phyloP scores from a whole-genome alignment of 2,329 filamentous ascomycete genomes.

The Aureobasidium subglaciale region DNA sequence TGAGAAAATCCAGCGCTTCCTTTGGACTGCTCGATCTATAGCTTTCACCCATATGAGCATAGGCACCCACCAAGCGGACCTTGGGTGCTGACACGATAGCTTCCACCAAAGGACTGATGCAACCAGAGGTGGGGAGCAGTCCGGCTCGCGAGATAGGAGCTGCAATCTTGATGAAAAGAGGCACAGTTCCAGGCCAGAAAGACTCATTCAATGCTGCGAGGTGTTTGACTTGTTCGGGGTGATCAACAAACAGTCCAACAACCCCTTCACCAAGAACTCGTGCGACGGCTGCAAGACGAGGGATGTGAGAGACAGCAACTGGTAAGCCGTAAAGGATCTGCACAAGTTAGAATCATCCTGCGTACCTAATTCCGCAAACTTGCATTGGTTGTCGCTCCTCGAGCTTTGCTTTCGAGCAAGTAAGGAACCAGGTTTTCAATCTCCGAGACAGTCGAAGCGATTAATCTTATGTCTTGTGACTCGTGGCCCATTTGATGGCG shows the following conservation, averaged over 20 bases:
- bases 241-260: conserved; percentile 63
- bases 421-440: conserved; percentile 59
- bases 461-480: conserved; percentile 49
- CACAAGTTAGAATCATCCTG: not conserved
- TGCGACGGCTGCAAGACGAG: conserved; percentile 53
- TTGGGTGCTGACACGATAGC: conserved; percentile 40
- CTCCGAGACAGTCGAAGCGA: conserved; percentile 69
- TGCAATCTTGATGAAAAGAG: conserved; percentile 67
- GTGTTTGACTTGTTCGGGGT: conserved; percentile 52
- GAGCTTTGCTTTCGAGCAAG: conserved; percentile 49
- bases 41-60: conserved; percentile 66
- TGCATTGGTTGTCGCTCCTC: conserved; percentile 54
- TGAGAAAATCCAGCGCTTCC: conserved; percentile 54
- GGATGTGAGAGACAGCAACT: conserved; percentile 52
- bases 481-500: conserved; percentile 61
- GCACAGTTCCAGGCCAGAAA: conserved; percentile 42
- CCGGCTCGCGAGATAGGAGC: conserved; percentile 67
- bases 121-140: conserved; percentile 45
- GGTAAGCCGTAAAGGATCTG: conserved; percentile 68
- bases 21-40: conserved; percentile 52
- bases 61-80: conserved; percentile 54
- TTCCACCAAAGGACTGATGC: conserved; percentile 42
- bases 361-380: no score
- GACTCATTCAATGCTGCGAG: conserved; percentile 28
- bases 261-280: conserved; percentile 48